These are phyloP conservation scores for Wickerhamiella slavikovae DNA, from an alignment of 805 yeast species.

Conservation along the genomic window DNA sequence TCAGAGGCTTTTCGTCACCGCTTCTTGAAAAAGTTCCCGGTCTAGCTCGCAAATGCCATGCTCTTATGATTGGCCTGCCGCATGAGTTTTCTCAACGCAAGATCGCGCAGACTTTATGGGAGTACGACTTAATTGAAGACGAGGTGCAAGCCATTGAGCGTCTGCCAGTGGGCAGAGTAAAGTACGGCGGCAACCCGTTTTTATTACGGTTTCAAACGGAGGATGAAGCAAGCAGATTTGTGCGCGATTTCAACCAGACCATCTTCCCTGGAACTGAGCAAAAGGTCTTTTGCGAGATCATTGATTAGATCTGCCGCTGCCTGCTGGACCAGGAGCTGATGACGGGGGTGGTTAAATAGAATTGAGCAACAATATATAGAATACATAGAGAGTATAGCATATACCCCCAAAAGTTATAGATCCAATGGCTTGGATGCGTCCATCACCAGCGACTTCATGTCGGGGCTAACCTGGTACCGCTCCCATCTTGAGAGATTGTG, in stretches of 20 bases:
- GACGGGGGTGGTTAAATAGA: no score
- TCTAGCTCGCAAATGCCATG: slow-evolving; percentile 12
- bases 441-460: slow-evolving; percentile 36
- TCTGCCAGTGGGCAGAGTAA: slow-evolving; percentile 14
- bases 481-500: slow-evolving; percentile 61
- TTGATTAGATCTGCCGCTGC: slow-evolving; percentile 10
- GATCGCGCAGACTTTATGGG: slow-evolving; percentile 15
- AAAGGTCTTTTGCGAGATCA: slow-evolving; percentile 14
- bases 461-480: slow-evolving; percentile 51
- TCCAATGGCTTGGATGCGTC: slow-evolving; percentile 53
- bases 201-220: slow-evolving; percentile 15
- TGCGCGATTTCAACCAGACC: slow-evolving; percentile 12
- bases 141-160: slow-evolving; percentile 16
- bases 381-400: no score
- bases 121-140: slow-evolving; percentile 16
- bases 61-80: slow-evolving; percentile 16
- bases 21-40: slow-evolving; percentile 12
- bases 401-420: no score
- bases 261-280: slow-evolving; percentile 13
- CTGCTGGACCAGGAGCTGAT: no score
- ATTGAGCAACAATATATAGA: no score
- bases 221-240: slow-evolving; percentile 16
- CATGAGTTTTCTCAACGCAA: slow-evolving; percentile 7
- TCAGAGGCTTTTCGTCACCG: slow-evolving; percentile 11
- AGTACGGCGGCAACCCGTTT: slow-evolving; percentile 16